phyloP scores from a whole-genome alignment of 2,329 filamentous ascomycete genomes.

The Torrubiella hemipterigena region DNA sequence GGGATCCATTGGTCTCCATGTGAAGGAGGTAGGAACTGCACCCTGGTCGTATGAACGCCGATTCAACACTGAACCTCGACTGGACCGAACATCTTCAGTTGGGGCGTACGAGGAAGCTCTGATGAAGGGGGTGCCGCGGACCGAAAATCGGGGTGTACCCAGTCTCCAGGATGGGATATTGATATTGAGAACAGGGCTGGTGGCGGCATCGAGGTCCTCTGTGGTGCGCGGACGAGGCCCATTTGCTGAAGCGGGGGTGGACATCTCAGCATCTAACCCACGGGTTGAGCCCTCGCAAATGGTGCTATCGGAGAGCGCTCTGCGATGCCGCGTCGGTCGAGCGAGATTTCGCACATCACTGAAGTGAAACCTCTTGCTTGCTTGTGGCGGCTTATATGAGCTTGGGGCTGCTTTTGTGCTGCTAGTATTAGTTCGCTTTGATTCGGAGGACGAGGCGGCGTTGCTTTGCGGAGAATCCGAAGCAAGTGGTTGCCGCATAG shows the following conservation, averaged over 20 bases:
- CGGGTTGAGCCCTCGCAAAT: conserved; percentile 48
- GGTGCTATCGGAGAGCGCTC: conserved; percentile 68
- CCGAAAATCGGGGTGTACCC: conserved; percentile 70
- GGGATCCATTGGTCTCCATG: too few species aligned
- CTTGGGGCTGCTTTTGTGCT: conserved; percentile 29
- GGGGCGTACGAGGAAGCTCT: conserved; percentile 72
- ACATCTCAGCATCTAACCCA: conserved; percentile 51
- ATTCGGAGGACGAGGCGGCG: too few species aligned
- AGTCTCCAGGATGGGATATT: conserved; percentile 76
- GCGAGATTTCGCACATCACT: conserved; percentile 13
- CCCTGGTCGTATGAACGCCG: too few species aligned
- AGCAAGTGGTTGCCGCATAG: too few species aligned
- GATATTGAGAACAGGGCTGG: conserved; percentile 52
- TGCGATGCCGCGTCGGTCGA: conserved; percentile 32
- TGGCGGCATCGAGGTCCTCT: conserved; percentile 36
- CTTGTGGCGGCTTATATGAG: conserved; percentile 23
- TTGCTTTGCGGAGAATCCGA: too few species aligned
- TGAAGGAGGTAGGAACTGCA: too few species aligned
- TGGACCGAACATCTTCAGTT: conserved; percentile 58
- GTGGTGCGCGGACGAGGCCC: conserved; percentile 49
- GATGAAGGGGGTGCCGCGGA: conserved; percentile 62
- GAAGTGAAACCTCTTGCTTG: conserved; percentile 20
- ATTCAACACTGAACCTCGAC: conserved; percentile 38
- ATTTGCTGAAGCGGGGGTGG: conserved; percentile 50
- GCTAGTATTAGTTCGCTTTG: not conserved